These are phyloP conservation scores for Pelargonium myrrhifolium DNA, from an alignment of 441 rosid genomes.

Conservation along the genomic window DNA sequence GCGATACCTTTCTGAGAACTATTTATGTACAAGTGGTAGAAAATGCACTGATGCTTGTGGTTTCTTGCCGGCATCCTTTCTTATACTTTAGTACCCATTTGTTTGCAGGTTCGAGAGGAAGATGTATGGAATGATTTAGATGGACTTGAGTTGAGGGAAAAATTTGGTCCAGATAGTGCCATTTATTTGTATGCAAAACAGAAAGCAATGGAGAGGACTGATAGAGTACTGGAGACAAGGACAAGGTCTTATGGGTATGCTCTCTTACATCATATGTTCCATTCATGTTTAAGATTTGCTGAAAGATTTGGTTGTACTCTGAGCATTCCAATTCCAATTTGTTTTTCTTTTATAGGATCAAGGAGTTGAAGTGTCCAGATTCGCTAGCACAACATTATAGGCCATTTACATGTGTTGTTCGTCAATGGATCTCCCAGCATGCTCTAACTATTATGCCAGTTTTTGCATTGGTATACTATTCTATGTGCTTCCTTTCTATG, in stretches of 20 bases:
- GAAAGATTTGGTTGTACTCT: slow-evolving; percentile 4
- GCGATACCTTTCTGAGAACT: slow-evolving; percentile 18
- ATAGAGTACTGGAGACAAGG: slow-evolving; percentile 41
- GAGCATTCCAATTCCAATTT: slow-evolving; percentile 9
- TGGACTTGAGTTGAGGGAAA: slow-evolving; percentile 29
- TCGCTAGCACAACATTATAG: slow-evolving; percentile 46
- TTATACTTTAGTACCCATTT: slow-evolving; percentile 14
- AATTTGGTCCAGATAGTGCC: slow-evolving; percentile 29
- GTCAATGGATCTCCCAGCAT: slow-evolving; percentile 51
- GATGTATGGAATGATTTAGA: slow-evolving; percentile 54
- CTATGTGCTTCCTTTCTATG: slow-evolving; percentile 25
- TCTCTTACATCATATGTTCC: slow-evolving; percentile 9
- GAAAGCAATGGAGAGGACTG: slow-evolving; percentile 42
- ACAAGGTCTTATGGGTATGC: slow-evolving; percentile 49
- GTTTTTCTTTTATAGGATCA: slow-evolving; percentile 33
- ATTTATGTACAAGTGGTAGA: neutral
- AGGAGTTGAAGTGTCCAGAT: slow-evolving; percentile 77
- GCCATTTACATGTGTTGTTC: slow-evolving; percentile 49
- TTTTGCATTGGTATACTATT: slow-evolving; percentile 48
- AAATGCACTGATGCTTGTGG: neutral
- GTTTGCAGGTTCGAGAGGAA: slow-evolving; percentile 47
- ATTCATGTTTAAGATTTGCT: slow-evolving; percentile 1
- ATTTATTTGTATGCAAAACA: slow-evolving; percentile 36
- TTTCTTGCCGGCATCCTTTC: neutral
- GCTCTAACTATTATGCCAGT: slow-evolving; percentile 31